These are phyloP conservation scores for Quercus tomentella DNA, from an alignment of 331 rosid genomes.

Conservation along the genomic window DNA sequence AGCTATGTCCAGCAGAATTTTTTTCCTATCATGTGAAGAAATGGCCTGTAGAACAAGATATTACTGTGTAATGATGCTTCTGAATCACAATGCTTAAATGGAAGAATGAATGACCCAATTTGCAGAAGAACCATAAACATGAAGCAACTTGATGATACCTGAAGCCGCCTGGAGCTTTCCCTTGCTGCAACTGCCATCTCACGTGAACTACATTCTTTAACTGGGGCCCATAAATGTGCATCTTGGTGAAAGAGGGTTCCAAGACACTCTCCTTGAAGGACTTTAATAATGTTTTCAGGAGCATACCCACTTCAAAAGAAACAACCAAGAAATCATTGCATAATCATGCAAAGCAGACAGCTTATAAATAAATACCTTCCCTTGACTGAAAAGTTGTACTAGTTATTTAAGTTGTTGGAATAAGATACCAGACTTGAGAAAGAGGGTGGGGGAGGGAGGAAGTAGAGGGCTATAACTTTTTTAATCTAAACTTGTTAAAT, in stretches of 20 bases:
- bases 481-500: not conserved
- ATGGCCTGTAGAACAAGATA: constrained; percentile 49
- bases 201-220: constrained; percentile 68
- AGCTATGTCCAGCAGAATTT: constrained; percentile 77
- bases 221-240: constrained; percentile 66
- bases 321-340: constrained; percentile 10
- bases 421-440: not conserved
- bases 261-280: constrained; percentile 78
- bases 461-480: not conserved
- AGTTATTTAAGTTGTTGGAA: not conserved
- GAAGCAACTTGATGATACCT: constrained; percentile 44
- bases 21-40: constrained; percentile 74
- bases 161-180: constrained; percentile 93
- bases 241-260: constrained; percentile 96
- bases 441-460: too few relatives aligned
- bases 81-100: not conserved
- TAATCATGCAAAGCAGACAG: not conserved
- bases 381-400: not conserved
- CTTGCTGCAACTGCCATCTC: constrained; percentile 98
- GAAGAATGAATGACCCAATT: not conserved
- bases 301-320: constrained; percentile 66
- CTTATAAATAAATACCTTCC: not conserved
- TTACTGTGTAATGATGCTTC: constrained; percentile 1
- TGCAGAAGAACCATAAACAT: not conserved
- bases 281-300: constrained; percentile 65